Percentiles rank a stretch among this genome's conserved stretches.
phyloP scores from a whole-genome alignment of 108 stramenopile genomes.

The Fistulifera solaris region DNA sequence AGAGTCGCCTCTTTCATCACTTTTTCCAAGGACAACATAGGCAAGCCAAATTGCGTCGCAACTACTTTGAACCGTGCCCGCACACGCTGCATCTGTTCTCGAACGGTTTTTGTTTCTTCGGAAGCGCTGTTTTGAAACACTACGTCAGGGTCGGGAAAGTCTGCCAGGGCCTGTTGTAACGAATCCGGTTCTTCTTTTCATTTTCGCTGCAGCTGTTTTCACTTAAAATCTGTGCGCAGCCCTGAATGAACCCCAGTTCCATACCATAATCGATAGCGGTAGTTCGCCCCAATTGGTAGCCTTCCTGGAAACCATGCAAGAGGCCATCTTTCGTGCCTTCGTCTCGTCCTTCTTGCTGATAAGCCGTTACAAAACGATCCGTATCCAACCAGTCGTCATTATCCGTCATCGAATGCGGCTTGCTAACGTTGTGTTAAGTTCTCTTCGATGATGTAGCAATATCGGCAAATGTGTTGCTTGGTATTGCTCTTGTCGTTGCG shows the following conservation, averaged over 20 bases:
- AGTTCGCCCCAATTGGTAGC: conserved; percentile 19
- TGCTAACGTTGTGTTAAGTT: neutral
- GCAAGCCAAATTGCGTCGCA: conserved; percentile 21
- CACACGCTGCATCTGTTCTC: conserved; percentile 26
- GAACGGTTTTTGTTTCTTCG: neutral
- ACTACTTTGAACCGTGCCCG: conserved; percentile 39
- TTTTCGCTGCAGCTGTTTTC: neutral
- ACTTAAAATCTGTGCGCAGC: conserved; percentile 7
- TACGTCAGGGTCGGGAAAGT: conserved; percentile 1
- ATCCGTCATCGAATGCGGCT: neutral
- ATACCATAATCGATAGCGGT: conserved; percentile 38
- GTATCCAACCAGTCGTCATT: conserved; percentile 6
- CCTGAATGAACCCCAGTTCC: conserved; percentile 33
- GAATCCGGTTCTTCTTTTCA: neutral
- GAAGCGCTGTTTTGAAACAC: conserved; percentile 4
- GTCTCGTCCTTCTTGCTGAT: conserved; percentile 15
- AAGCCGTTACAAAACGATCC: conserved; percentile 1
- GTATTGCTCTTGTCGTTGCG: neutral
- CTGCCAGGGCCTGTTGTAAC: neutral
- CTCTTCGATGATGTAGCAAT: neutral
- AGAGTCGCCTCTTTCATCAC: conserved; percentile 18
- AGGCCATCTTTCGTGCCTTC: conserved; percentile 27
- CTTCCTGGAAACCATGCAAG: conserved; percentile 28
- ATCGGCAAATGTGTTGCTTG: neutral
- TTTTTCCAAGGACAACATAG: conserved; percentile 19